phyloP scores from a whole-genome alignment of 164 flowering plant genomes.

The Umbellularia californica region DNA sequence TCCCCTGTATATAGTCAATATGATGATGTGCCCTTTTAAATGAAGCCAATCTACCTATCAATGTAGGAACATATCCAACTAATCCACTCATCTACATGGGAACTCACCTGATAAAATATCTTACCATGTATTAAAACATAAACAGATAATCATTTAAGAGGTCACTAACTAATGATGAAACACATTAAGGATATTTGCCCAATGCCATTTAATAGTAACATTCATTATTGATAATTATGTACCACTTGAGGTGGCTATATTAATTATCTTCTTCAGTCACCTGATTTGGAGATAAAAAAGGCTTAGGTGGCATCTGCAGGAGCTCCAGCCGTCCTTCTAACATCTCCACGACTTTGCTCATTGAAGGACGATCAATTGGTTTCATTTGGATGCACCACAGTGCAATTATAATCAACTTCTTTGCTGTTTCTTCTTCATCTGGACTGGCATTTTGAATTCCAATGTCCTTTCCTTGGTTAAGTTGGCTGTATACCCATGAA shows the following conservation, averaged over 20 bases:
- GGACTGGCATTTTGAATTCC: not conserved
- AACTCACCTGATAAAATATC: no score
- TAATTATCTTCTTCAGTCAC: not conserved
- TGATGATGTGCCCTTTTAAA: no score
- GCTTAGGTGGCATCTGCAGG: slow-evolving; percentile 9
- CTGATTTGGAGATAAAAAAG: slow-evolving; percentile 1
- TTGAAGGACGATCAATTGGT: slow-evolving; percentile 6
- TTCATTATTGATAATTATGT: not conserved
- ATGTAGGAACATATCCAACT: no score
- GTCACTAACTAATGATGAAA: no score
- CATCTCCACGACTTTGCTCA: slow-evolving; percentile 10
- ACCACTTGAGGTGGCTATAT: no score
- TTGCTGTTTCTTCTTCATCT: slow-evolving; percentile 1
- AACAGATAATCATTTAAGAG: no score
- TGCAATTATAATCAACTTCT: slow-evolving; percentile 4
- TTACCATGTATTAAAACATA: no score
- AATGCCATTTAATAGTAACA: no score
- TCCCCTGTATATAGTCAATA: no score
- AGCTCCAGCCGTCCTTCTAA: not conserved
- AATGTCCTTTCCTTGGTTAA: not conserved
- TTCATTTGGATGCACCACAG: slow-evolving; percentile 12
- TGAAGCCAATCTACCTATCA: no score
- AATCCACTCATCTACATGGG: no score
- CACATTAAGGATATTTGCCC: no score
- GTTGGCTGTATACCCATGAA: slow-evolving; percentile 6